Base-by-base conservation (phyloP, 192 early-diverging fungal genomes). In the Gamsiella multidivaricata region DNA sequence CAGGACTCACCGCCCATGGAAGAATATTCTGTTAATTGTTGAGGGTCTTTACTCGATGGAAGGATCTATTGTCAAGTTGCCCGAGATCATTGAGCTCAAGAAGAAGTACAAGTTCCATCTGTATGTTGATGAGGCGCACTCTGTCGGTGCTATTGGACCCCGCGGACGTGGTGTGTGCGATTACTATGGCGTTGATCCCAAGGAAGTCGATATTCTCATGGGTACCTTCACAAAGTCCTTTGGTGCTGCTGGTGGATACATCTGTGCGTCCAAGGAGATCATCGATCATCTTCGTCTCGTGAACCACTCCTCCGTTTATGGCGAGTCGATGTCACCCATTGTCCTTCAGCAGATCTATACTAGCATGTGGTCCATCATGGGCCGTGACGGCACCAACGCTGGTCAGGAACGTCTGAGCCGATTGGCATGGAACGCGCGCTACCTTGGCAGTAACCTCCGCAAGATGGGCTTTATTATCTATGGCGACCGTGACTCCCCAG, bases 11-110 rank as follows among this genome's bases (percentile, higher is more conserved):
- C 90, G 97, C 28, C 97, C 96, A 14, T 99, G 97, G 97, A 97
- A 97, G 83, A 99, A 99, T 84, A 99, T 99, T 79, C 79, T 99
- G 65, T 88, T 99, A 3, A 88, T 99, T 23, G 95, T 99, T 26
- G 96, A 99, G 70, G 96, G 96, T 36, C 84, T 99, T 28, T 99
- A 96, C 83, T 96, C 94, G 18, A 99, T 99, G 97, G 97, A 99
- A 78, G 97, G 97, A 42, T 91, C 91, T 69, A 93, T 96, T 82
- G 90, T 90, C 79, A 90, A 91, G 58, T 80, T 98, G 42, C 96
- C 95, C 34, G 91, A 93, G 60, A 90, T 98, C 55, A 81, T 97
- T 29, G 94, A 88, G 41, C 83, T 99, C 68, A 95, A 94, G 68
- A 89, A 89, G 78, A 90, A 92, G 81, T 99, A 96, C 85, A 94